A percentile compares a stretch with the other conserved stretches of the same genome.
Evolutionary conservation across 2,329 filamentous ascomycete genomes (phyloP).

Genomic region (Pseudogymnoascus sp.): DNA sequence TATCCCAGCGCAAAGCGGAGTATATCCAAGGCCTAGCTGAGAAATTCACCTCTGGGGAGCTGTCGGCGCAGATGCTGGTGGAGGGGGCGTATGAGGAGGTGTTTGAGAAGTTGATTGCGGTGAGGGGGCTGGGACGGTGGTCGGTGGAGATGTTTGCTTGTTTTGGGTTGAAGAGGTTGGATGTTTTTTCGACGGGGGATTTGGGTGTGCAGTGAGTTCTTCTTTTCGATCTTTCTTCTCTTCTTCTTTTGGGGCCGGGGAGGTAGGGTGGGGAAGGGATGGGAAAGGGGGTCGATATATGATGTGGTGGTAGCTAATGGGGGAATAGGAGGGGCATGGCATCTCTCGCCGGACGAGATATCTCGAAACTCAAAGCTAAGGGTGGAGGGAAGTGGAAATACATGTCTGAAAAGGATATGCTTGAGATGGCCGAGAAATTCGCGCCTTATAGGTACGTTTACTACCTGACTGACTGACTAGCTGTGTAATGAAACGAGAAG

Average conservation of each 20-base stretch:
- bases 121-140: conserved; percentile 82
- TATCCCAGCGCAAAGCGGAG: conserved; percentile 92
- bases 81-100: conserved; percentile 79
- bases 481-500: too few relatives aligned
- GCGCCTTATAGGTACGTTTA: conserved; percentile 61
- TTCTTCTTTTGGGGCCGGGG: neutral
- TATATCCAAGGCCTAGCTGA: conserved; percentile 81
- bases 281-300: neutral
- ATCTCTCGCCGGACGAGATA: conserved; percentile 71
- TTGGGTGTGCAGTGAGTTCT: conserved; percentile 70
- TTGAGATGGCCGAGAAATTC: conserved; percentile 70
- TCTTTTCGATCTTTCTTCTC: neutral
- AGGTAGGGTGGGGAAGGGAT: neutral
- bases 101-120: conserved; percentile 70
- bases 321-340: conserved; percentile 67
- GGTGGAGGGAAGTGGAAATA: conserved; percentile 94
- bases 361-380: conserved; percentile 71
- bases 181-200: conserved; percentile 89
- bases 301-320: neutral
- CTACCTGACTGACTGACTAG: too few relatives aligned
- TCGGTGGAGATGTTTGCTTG: conserved; percentile 97
- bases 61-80: conserved; percentile 67
- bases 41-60: conserved; percentile 67
- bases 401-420: conserved; percentile 90
- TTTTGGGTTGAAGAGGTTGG: conserved; percentile 88